A percentile compares a stretch with the other conserved stretches of the same genome.
Evolutionary conservation across 2,329 filamentous ascomycete genomes (phyloP).

Genomic region (Penicillium sp.): DNA sequence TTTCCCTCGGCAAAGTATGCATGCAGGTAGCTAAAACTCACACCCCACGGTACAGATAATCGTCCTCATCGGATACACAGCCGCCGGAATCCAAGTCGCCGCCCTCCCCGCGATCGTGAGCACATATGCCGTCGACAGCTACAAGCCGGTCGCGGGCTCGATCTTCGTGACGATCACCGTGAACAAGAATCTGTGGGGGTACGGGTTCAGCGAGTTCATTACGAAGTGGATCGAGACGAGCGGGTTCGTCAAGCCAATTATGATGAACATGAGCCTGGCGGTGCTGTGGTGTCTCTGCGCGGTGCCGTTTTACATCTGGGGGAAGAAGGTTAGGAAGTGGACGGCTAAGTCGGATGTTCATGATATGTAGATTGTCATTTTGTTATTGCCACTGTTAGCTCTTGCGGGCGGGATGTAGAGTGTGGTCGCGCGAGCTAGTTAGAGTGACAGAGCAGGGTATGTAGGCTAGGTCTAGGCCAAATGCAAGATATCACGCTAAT

Average conservation of each 20-base stretch:
- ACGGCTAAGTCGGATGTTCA: not conserved
- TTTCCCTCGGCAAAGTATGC: too few species aligned
- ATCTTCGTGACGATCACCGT: conserved; percentile 67
- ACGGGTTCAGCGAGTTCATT: conserved; percentile 63
- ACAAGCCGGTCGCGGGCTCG: conserved; percentile 66
- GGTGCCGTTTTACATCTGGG: conserved; percentile 56
- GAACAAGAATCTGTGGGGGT: conserved; percentile 69
- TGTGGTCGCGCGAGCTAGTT: not conserved
- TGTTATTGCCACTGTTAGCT: too few species aligned
- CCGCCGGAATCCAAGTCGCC: conserved; percentile 62
- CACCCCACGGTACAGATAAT: conserved; percentile 38
- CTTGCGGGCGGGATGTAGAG: not conserved
- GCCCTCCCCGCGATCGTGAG: conserved; percentile 64
- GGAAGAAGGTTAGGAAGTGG: conserved; percentile 1
- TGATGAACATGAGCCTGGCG: conserved; percentile 62
- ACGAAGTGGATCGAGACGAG: conserved; percentile 55
- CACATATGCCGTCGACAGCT: conserved; percentile 66
- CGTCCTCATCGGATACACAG: conserved; percentile 63
- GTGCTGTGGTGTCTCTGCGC: conserved; percentile 60
- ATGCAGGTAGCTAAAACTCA: too few species aligned
- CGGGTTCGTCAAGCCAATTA: conserved; percentile 62
- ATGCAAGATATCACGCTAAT: conserved; percentile 16
- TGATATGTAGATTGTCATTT: conserved; percentile 48
- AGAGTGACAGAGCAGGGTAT: not conserved
- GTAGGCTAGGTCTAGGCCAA: not conserved